Percentiles rank a stretch among this genome's conserved stretches.
These are phyloP conservation scores for Physcomitrellopsis africana DNA, from an alignment of 225 moss, liverwort and hornwort species.

Conservation along the genomic window DNA sequence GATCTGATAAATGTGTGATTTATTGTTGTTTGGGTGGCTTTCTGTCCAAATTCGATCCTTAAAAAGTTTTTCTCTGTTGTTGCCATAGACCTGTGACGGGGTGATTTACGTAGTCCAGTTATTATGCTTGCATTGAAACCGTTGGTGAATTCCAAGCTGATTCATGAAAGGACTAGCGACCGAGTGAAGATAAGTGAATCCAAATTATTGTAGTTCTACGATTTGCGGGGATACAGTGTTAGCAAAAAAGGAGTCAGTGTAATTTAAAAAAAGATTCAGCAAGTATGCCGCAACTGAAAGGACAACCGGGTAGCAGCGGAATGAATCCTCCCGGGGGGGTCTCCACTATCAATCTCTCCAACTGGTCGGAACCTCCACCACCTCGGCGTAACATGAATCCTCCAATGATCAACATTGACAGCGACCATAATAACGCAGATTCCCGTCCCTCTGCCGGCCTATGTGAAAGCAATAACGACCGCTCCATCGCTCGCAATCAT, in stretches of 20 bases:
- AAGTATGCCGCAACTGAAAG: constrained; percentile 89
- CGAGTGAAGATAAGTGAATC: no score
- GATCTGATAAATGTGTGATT: no score
- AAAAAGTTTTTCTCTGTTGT: no score
- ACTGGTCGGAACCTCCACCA: constrained; percentile 73
- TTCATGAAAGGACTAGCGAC: no score
- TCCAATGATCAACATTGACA: constrained; percentile 63
- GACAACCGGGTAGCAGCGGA: constrained; percentile 78
- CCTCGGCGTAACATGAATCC: constrained; percentile 62
- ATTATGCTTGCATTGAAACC: no score
- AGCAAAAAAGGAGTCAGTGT: not conserved
- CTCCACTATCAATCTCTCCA: constrained; percentile 91
- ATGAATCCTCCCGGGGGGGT: constrained; percentile 89
- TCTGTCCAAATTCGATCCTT: no score
- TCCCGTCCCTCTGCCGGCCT: constrained; percentile 36
- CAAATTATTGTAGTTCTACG: not conserved
- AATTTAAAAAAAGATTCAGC: not conserved
- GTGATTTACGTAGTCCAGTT: no score
- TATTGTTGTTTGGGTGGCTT: no score
- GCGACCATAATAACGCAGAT: constrained; percentile 38
- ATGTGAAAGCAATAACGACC: constrained; percentile 55
- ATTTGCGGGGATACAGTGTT: not conserved
- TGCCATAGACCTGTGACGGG: no score
- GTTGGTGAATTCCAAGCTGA: no score
- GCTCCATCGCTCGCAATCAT: constrained; percentile 81